Percentiles rank a stretch among this genome's conserved stretches.
Conservation (phyloP, 306 rosid genomes). For the Castanopsis chinensis region DNA sequence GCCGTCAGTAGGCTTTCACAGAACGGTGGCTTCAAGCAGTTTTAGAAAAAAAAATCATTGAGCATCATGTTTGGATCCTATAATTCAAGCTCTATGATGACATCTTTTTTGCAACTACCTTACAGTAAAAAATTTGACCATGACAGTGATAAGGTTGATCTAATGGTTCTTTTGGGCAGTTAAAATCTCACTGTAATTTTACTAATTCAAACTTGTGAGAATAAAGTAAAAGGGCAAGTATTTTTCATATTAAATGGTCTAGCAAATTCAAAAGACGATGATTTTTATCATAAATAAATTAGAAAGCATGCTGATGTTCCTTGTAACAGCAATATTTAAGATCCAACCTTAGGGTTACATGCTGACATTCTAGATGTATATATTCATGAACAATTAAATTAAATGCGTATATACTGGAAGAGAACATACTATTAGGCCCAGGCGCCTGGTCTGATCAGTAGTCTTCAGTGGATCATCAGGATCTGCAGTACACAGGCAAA, state of each 20-base stretch:
- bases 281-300: not conserved
- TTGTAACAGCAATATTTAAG: not conserved
- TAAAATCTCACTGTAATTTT: not conserved
- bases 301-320: not conserved
- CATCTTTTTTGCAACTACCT: not conserved
- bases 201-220: not conserved
- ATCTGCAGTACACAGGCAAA: constrained; percentile 41
- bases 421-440: constrained; percentile 65
- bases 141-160: not conserved
- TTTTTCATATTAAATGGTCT: not conserved
- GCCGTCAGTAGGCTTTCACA: not conserved
- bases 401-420: not conserved
- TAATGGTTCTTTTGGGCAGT: not conserved
- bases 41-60: not conserved
- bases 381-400: not conserved
- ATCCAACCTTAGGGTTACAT: not conserved
- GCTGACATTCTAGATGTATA: not conserved
- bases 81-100: not conserved
- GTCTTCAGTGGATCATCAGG: constrained; percentile 76
- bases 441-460: constrained; percentile 74
- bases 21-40: not conserved
- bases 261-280: not conserved
- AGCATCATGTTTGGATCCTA: not conserved
- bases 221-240: not conserved
- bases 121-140: not conserved